phyloP scores from a whole-genome alignment of 192 early-diverging fungal genomes.

The Backusella circina region DNA sequence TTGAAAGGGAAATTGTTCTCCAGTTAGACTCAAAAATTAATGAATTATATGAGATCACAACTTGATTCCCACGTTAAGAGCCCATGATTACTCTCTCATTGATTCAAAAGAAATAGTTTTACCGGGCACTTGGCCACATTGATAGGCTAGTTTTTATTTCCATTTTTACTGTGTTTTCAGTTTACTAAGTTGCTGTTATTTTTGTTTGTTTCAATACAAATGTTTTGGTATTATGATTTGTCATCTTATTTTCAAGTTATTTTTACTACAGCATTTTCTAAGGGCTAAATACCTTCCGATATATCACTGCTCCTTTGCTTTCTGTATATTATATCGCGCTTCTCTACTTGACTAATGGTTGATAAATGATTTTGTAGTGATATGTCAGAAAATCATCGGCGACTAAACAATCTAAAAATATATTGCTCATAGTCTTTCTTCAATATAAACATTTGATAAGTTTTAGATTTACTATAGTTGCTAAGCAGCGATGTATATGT shows the following conservation, averaged over 20 bases:
- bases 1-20: background rate
- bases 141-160: background rate
- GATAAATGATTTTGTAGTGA: background rate
- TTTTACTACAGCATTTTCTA: no score
- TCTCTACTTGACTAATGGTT: background rate
- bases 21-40: background rate
- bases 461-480: background rate
- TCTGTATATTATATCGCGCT: background rate
- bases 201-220: background rate
- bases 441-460: background rate
- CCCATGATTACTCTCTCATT: background rate
- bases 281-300: no score
- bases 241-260: background rate
- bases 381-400: background rate
- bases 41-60: background rate
- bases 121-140: background rate
- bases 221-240: background rate
- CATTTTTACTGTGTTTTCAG: background rate
- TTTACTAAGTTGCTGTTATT: background rate
- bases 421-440: no score
- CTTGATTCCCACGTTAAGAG: background rate
- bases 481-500: background rate
- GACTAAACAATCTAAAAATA: background rate
- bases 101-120: background rate
- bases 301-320: no score